Evolutionary conservation across 176 grass and related monocot genomes (phyloP).

Genomic region (Aegilops speltoides): DNA sequence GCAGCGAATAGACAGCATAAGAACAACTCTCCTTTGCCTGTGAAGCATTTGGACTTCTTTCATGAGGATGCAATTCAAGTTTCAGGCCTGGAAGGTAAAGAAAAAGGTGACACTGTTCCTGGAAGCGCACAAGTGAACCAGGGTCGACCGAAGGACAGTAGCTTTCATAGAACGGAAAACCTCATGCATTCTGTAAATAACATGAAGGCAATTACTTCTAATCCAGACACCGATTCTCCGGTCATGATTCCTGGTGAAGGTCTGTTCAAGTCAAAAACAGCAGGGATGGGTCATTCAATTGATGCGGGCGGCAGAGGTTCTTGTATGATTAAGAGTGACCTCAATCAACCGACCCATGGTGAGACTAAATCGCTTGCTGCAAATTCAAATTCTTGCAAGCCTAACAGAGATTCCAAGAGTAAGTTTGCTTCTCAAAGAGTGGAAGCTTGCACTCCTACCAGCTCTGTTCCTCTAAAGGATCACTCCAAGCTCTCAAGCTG

Average conservation of each 20-base stretch:
- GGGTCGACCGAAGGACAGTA: conserved; percentile 16
- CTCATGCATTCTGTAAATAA: conserved; percentile 20
- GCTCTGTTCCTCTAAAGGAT: conserved; percentile 60
- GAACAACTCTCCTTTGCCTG: conserved; percentile 64
- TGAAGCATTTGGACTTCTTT: conserved; percentile 89
- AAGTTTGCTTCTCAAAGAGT: conserved; percentile 40
- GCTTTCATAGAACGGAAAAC: conserved; percentile 12
- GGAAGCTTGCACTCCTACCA: conserved; percentile 57
- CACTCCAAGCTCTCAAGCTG: conserved; percentile 72
- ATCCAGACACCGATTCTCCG: neutral
- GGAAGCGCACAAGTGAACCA: neutral
- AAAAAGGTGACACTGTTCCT: conserved; percentile 15
- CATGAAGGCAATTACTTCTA: conserved; percentile 15
- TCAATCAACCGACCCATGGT: conserved; percentile 4
- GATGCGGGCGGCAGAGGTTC: neutral
- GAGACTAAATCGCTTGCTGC: conserved; percentile 13
- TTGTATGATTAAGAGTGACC: conserved; percentile 15
- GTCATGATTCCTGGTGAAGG: neutral
- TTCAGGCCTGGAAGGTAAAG: conserved; percentile 33
- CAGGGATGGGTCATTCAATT: conserved; percentile 9
- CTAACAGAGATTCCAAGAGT: conserved; percentile 30
- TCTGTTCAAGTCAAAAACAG: conserved; percentile 25
- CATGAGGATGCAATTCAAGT: conserved; percentile 61
- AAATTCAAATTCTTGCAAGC: conserved; percentile 27
- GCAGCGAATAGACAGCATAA: conserved; percentile 27